Conservation (phyloP, 495 filamentous ascomycete genomes). For the Aspergillus bridgeri region DNA sequence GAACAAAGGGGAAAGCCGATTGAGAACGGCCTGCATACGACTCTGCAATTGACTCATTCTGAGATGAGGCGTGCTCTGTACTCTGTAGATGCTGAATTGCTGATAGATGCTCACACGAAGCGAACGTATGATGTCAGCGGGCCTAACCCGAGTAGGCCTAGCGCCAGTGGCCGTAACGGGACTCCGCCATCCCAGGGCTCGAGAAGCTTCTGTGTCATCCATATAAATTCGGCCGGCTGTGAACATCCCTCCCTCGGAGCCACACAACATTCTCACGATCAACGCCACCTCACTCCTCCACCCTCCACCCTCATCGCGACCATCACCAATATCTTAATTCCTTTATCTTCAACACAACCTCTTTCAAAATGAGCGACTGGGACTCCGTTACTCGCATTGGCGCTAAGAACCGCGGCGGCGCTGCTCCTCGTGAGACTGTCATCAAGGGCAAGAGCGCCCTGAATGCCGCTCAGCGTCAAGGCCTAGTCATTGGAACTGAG, state of each 20-base stretch:
- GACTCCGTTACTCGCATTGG: slow-evolving; percentile 91
- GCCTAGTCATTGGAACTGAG: slow-evolving; percentile 76
- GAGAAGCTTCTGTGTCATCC: slow-evolving; percentile 45
- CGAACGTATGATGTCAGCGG: slow-evolving; percentile 17
- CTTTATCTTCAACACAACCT: slow-evolving; percentile 3
- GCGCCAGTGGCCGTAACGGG: slow-evolving; percentile 24
- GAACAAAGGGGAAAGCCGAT: no score
- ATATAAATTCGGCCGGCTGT: slow-evolving; percentile 36
- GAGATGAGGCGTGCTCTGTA: no score
- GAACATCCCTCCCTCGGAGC: slow-evolving; percentile 24
- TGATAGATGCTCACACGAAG: no score
- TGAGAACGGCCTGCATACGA: no score
- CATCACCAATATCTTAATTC: slow-evolving; percentile 1
- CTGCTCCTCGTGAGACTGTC: slow-evolving; percentile 72
- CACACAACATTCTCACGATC: slow-evolving; percentile 24
- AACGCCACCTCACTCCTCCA: slow-evolving; percentile 6
- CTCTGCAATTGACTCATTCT: not conserved
- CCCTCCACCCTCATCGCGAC: slow-evolving; percentile 7
- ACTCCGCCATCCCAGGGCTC: slow-evolving; percentile 31
- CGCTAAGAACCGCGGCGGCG: slow-evolving; percentile 64
- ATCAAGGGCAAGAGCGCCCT: slow-evolving; percentile 80
- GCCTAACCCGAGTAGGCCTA: slow-evolving; percentile 25
- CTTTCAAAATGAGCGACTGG: slow-evolving; percentile 64
- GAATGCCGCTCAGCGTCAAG: slow-evolving; percentile 84
- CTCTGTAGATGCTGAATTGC: no score